Evolutionary conservation across 169 alveolate species (phyloP), one percentile per base, ranked within the genome.

Genomic region (Condylostoma magnum): DNA sequence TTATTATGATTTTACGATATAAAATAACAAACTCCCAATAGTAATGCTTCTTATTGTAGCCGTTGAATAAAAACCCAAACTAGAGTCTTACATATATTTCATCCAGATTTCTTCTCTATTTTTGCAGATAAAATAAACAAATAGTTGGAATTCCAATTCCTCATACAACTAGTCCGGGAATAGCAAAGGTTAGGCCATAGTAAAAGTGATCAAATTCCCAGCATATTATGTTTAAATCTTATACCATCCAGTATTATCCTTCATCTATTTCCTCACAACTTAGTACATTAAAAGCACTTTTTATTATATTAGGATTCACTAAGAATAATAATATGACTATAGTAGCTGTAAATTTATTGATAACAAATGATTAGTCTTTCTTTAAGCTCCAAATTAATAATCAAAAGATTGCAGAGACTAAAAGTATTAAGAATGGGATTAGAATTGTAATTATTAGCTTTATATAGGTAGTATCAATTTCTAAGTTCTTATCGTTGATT

Each of bases 1-100:
- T 68, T 1, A 80, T 54, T 20, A 71, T 30, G 25, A 80, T 68
- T 44, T 79, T 79, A 6, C 85, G 38, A 10, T 74, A 74, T 63
- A 79, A 58, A n/a, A 58, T 79, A 0, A 79, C 63, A 4, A 52
- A 50, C 73, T 79, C 87, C 87, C 87, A 79, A 31, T 15, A 79
- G 36, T 4, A 80, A 25, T 28, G 53, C 18, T 55, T 20, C 1
- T 25, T 20, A 22, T 56, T 52, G 54, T 67, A 80, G 27, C 87
- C 87, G 12, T 51, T 67, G 30, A 72, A 76, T 1, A 76, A 48
- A 46, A 80, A 76, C 0, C 87, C 84, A 30, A 34, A 72, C 54
- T 44, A 60, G 46, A 55, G 75, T 33, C 66, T 60, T 8, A 31
- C 25, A 10, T 22, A 8, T 10, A 50, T 0, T 4, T 20, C 22